These are phyloP conservation scores for Cyclotella atomus DNA, from an alignment of 108 stramenopile species.

Conservation along the genomic window DNA sequence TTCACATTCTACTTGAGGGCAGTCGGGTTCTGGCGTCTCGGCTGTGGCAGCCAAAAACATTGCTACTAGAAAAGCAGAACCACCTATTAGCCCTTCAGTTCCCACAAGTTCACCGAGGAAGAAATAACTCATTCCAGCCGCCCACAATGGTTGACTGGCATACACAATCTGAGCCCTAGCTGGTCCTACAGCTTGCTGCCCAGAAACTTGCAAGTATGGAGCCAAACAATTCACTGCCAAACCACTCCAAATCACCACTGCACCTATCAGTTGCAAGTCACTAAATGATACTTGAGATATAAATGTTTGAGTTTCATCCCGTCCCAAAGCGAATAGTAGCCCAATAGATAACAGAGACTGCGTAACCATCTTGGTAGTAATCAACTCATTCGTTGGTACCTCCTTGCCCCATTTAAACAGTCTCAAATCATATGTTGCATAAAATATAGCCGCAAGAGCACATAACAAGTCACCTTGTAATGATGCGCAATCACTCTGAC, in stretches of 20 bases:
- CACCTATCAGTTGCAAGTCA: slow-evolving; percentile 37
- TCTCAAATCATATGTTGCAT: slow-evolving; percentile 77
- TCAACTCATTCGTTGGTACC: slow-evolving; percentile 58
- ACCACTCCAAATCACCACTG: slow-evolving; percentile 67
- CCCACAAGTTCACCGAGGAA: slow-evolving; percentile 67
- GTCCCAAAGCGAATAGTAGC: slow-evolving; percentile 36
- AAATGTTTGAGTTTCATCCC: slow-evolving; percentile 24
- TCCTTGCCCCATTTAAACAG: slow-evolving; percentile 72
- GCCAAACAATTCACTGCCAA: slow-evolving; percentile 78
- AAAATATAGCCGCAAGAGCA: slow-evolving; percentile 74
- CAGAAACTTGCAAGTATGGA: slow-evolving; percentile 78
- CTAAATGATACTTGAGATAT: slow-evolving; percentile 18
- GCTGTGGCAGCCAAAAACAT: slow-evolving; percentile 77
- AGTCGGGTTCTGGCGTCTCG: slow-evolving; percentile 57
- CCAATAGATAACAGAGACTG: slow-evolving; percentile 64
- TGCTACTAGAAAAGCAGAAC: slow-evolving; percentile 60
- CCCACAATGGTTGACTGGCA: slow-evolving; percentile 86
- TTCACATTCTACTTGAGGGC: slow-evolving; percentile 50
- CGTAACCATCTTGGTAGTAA: slow-evolving; percentile 72
- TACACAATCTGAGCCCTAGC: slow-evolving; percentile 75
- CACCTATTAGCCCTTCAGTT: slow-evolving; percentile 62
- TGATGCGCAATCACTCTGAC: slow-evolving; percentile 36
- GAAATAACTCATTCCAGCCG: slow-evolving; percentile 64
- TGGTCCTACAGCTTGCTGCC: slow-evolving; percentile 76
- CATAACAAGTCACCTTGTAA: slow-evolving; percentile 67